Base-by-base conservation (phyloP, 2,329 filamentous ascomycete species). In the Coleophoma cylindrospora region DNA sequence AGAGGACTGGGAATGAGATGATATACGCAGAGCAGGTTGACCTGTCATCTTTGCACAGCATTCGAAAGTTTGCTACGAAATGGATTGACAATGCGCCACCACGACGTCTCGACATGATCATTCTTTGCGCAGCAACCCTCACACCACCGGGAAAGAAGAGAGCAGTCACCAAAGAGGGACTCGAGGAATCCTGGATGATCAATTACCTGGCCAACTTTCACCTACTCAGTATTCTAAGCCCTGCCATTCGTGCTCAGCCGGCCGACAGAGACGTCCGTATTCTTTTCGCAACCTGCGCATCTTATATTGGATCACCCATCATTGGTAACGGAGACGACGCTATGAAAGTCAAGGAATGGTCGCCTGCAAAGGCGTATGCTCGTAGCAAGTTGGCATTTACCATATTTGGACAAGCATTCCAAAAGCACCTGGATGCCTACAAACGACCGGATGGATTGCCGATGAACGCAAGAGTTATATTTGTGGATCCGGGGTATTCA, bases 141-240 rank as follows among this genome's bases (percentile, higher is more conserved):
- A 89, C 86, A 4, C 85, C 89, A 2, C 79, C 79, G 11, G 87
- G 84, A 1, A 75, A 78, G 5, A 70, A 74, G 56, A 74, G 80
- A 27, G 72, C 68, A 1, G 72, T 80, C 56, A 95, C 91, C 0
- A 70, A 75, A 6, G 91, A 96, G 63, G 91, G 90, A 1, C 73
- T 97, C 13, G 92, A 97, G 65, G 79, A 86, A 57, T 92, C 87
- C 53, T 97, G 91, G 91, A 90, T 91, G 71, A 76, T 97, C 60
- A 99, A 99, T 66, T 99, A 91, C 67, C 78, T 99, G 37, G 87
- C 91, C 55, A 97, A 96, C 68, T 97, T 96, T 71, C 95, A 99
- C 64, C 77, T 99, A 3, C 77, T 99, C 41, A 89, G 88, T 57
- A 95, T 99, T 32, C 76, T 99, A 34, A 94, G 87, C 59, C 94